Conservation (phyloP, 805 yeast species). For the Brettanomyces nanus region DNA sequence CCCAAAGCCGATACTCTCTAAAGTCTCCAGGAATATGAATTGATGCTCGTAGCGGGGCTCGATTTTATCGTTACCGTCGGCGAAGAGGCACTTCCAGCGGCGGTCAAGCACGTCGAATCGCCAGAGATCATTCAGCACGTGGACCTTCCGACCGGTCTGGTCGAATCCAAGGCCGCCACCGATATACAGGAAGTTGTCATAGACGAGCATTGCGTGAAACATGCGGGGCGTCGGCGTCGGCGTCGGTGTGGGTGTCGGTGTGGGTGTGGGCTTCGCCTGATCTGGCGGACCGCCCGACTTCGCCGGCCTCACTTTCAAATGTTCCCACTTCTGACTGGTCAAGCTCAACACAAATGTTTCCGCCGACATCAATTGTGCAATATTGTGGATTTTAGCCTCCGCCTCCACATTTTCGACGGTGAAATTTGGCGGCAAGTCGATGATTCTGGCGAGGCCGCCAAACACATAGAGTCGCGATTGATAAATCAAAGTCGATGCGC, state of each 20-base stretch:
- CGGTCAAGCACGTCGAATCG: slow-evolving; percentile 44
- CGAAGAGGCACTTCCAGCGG: slow-evolving; percentile 45
- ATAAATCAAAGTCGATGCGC: slow-evolving; percentile 50
- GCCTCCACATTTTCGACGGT: slow-evolving; percentile 31
- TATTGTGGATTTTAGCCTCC: background rate
- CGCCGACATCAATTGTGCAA: slow-evolving; percentile 40
- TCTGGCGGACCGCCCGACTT: background rate
- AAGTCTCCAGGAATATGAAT: slow-evolving; percentile 32
- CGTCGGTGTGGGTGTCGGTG: too few relatives aligned
- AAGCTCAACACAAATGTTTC: slow-evolving; percentile 56
- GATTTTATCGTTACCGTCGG: slow-evolving; percentile 21
- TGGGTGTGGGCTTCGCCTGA: slow-evolving; percentile 7
- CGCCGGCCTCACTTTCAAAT: slow-evolving; percentile 25
- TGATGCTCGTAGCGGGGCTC: slow-evolving; percentile 44
- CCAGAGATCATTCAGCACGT: slow-evolving; percentile 63
- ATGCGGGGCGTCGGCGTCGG: slow-evolving; percentile 43
- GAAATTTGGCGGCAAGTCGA: slow-evolving; percentile 34
- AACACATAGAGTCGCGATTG: slow-evolving; percentile 54
- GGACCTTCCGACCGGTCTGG: slow-evolving; percentile 22
- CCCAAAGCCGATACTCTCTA: slow-evolving; percentile 14
- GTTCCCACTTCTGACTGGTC: slow-evolving; percentile 49
- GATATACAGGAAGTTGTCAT: slow-evolving; percentile 43
- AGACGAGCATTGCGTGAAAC: slow-evolving; percentile 49
- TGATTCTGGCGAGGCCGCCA: slow-evolving; percentile 62
- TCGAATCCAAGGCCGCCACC: slow-evolving; percentile 55